Base-by-base conservation (phyloP, 176 grass and related monocot genomes). In the Carex kokanica region DNA sequence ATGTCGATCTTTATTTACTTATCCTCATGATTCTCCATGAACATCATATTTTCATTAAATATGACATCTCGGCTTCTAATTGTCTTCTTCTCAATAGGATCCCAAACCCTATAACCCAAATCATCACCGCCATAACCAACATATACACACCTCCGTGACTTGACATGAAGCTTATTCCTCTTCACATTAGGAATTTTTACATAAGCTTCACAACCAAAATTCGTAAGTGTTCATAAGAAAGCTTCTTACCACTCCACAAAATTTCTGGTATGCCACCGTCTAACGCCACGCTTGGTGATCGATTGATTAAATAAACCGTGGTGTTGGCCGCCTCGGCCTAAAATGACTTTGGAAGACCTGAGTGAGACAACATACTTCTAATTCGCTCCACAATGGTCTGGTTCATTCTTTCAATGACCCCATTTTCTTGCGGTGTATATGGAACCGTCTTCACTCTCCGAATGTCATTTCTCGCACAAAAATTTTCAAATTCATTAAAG, bases 61-160 rank as follows among this genome's bases (percentile, higher is more conserved):
- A 25, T 25, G 24, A 25, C 24, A 25, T 25, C 24, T 25, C 1
- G 24, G 24, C 24, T 25, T 25, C 24, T 25, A 25, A 66, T 66
- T 15, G 64, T 66, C 29, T 66, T 66, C 10, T 14, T 66, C 10
- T 66, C 64, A 66, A 66, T 66, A 66, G 29, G 64, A 66, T 66
- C 64, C 27, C 24, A 36, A 16, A 66, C 15, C 24, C 64, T 66
- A 66, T 34, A 66, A 31, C 64, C 64, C 24, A 66, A 66, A 66
- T 32, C 64, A 66, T 66, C 64, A 66, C 64, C 64, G 9, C 64
- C 64, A 66, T 66, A 66, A 34, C 64, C 64, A 34, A 66, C 27
- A 66, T 36, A 36, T 36, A 13, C 14, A 34, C 64, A 31, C 5
- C 64, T 67, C 14, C 64, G 64, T 67, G 64, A 34, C 64, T 67